phyloP scores from a whole-genome alignment of 2,329 filamentous ascomycete species.

The Neofusicoccum parvum region DNA sequence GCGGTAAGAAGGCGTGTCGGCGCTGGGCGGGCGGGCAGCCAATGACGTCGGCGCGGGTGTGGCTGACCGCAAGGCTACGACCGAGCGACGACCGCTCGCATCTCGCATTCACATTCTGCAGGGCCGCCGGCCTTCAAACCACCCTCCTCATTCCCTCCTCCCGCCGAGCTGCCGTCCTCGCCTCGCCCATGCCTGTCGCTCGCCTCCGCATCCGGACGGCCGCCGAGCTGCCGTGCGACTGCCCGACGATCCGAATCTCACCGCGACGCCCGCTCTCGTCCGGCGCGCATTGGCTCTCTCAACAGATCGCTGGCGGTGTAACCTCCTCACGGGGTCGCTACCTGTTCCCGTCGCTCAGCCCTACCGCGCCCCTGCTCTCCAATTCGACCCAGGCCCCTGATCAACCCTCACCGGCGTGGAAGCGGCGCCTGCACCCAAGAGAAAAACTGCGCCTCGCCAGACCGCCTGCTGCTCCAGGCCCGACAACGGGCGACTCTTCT shows the following conservation, averaged over 20 bases:
- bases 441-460: neutral
- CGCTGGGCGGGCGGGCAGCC: neutral
- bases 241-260: neutral
- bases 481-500: neutral
- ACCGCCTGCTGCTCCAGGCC: neutral
- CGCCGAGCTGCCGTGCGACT: neutral
- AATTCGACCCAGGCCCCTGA: slow-evolving; percentile 1
- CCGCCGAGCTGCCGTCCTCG: too few species aligned
- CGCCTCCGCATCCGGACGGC: neutral
- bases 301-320: slow-evolving; percentile 17
- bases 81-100: neutral
- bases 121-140: neutral
- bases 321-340: neutral
- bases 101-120: neutral
- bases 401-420: slow-evolving; percentile 5
- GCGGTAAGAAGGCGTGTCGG: neutral
- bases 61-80: neutral
- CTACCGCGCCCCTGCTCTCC: slow-evolving; percentile 3
- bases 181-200: too few species aligned
- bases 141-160: neutral
- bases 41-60: neutral
- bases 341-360: neutral
- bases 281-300: neutral
- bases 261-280: neutral
- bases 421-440: neutral